Base-by-base conservation (phyloP, 306 rosid genomes). In the Begonia loranthoides region DNA sequence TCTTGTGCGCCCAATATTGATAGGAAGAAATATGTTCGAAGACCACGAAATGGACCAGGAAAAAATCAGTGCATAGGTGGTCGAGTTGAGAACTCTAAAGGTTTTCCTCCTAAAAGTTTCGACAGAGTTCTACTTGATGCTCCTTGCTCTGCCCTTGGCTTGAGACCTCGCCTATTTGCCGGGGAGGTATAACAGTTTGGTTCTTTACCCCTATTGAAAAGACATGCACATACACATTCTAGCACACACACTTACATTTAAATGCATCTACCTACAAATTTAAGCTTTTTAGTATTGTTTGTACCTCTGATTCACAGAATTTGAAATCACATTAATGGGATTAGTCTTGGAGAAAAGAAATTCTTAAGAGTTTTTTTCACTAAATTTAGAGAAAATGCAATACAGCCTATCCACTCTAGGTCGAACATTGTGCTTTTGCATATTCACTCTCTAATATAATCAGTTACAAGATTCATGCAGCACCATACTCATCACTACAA, bases 51-150 rank as follows among this genome's bases (percentile, higher is more conserved):
- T 58, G 97, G 95, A 45, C 81, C 85, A 44, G 97, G 97, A 64
- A 80, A 90, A 76, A 85, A 80, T 78, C 95, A 85, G 60, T 12
- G 66, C 52, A 36, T 45, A 8, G 95, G 95, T 66, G 90, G 83
- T 51, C 76, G 76, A 73, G 95, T 67, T 41, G 85, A 80, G 62
- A 76, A 73, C 16, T 78, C 95, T 28, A 82, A 80, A 66, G 97
- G 97, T 61, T 90, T 90, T 72, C 43, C 78, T 45, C 85, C 94
- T 47, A 59, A 72, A 70, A 90, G 94, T 72, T 90, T 85, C 78
- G 97, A 90, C 58, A 85, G 92, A 59, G 95, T 90, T 49, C 97
- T 90, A 79, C 95, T 79, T 49, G 97, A 90, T 67, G 97, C 90
- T 72, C 94, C 95, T 13, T 90, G 97, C 69, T 90, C 97, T 56